Evolutionary conservation across 1,284 basidiomycete species (phyloP).

Genomic region (Calocybe gambosa): DNA sequence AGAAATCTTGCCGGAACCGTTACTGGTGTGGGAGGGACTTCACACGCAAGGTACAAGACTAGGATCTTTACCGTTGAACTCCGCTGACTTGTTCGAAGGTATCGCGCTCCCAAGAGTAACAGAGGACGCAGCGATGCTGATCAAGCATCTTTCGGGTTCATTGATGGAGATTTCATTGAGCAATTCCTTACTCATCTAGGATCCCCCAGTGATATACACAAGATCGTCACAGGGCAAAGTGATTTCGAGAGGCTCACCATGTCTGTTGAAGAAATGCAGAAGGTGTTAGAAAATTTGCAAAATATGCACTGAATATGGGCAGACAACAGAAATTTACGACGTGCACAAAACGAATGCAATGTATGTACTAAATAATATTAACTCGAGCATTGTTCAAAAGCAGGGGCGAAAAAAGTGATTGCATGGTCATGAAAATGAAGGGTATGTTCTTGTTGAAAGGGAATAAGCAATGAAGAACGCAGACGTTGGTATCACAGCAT

Average conservation of each 20-base stretch:
- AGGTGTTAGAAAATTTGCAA: conserved; percentile 54
- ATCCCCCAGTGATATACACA: conserved; percentile 28
- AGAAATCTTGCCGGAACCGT: conserved; percentile 65
- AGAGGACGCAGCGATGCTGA: conserved; percentile 54
- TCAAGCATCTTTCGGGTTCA: conserved; percentile 61
- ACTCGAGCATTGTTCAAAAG: conserved; percentile 3
- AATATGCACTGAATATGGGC: conserved; percentile 64
- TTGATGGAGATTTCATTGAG: conserved; percentile 88
- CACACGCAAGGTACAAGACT: conserved; percentile 57
- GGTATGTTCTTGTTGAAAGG: conserved; percentile 1
- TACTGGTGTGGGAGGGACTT: conserved; percentile 51
- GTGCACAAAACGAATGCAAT: conserved; percentile 9
- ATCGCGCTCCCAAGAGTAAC: conserved; percentile 57
- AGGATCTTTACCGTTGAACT: not conserved
- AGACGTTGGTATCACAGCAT: conserved; percentile 17
- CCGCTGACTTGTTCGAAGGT: conserved; percentile 35
- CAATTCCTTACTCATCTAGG: conserved; percentile 44
- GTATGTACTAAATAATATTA: conserved; percentile 18
- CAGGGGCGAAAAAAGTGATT: not conserved
- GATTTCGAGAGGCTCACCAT: conserved; percentile 49
- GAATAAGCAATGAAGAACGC: not conserved
- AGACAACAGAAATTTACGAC: too few relatives aligned
- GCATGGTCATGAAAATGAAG: not conserved
- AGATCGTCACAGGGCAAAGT: conserved; percentile 48
- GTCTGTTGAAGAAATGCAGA: conserved; percentile 38